Evolutionary conservation across 805 yeast genomes (phyloP), one percentile per base, ranked within the genome.

Genomic region (Sungouiozyma ichnusensis): DNA sequence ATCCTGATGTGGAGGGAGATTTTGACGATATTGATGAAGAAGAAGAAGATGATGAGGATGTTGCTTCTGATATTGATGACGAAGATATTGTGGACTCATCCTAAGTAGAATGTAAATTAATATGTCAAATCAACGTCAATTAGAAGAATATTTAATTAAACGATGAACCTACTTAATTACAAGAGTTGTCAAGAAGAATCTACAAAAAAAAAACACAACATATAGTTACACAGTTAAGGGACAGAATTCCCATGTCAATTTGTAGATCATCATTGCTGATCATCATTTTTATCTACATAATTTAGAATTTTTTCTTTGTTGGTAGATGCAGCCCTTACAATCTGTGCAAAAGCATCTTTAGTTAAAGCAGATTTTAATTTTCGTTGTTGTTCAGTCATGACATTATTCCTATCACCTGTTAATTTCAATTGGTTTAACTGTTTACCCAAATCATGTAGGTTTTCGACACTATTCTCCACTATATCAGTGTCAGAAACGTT

Each of bases 311-410:
- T 54, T 9, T 77, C 78, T 55, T 74, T 76, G 51, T 79, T 76
- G 39, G 74, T 66, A 18, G 74, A 66, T 1, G 85, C 88, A 1
- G 85, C 78, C 40, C 67, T 69, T 3, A 82, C 90, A 50, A 82
- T 74, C 55, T 79, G 85, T 27, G 77, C 80, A 62, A 82, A 80
- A 2, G 81, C 74, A 43, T 66, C 66, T 16, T 71, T 65, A 6
- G 74, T 68, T 40, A 73, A 49, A 9, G 60, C 57, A 16, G 70
- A 64, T 52, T 68, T 70, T 11, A 52, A 27, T 29, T 46, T 52
- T 18, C 45, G 45, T 18, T 40, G 43, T 20, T 39, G 33, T 15
- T 41, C 42, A 13, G 50, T 29, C 35, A 45, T 9, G 14, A 20
- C 32, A 13, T 19, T 20, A 16, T 34, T 31, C 3, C 15, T 32